Base-by-base conservation (phyloP, 2,329 filamentous ascomycete genomes). In the Truncatella angustata region DNA sequence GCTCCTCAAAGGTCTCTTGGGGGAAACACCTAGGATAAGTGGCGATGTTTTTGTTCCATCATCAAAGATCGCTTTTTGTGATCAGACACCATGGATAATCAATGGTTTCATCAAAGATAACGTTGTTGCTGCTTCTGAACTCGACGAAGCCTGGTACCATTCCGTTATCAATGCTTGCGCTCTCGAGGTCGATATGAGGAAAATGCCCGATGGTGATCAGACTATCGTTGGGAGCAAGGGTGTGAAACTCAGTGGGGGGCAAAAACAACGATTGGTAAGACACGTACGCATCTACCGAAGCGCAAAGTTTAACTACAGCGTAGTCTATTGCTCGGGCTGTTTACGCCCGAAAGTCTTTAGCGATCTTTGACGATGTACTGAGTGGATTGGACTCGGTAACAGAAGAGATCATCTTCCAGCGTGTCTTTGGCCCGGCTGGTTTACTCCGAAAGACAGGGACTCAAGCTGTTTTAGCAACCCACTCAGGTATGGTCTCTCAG, bases 381-480 rank as follows among this genome's bases (percentile, higher is more conserved):
- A 55, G 52, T 23, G 57, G 56, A 4, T 52, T 59, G 3, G 58
- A 60, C 32, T 36, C 49, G 28, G 45, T 53, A 24, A 60, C 58
- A 18, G 53, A 57, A 42, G 42, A 46, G 9, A 18, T 37, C 10
- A 50, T 58, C 3, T 55, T 55, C 46, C 37, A 30, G 4, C 26
- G 30, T 9, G 53, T 50, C 53, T 53, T 54, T 60, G 45, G 35
- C 9, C 46, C 5, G 11, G 53, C 50, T 44, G 58, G 21, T 16
- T 47, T 35, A 20, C 46, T 49, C 24, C 50, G 26, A 35, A 48
- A 26, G n/a, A 55, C 52, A 16, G 56, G 60, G 4, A 60, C 59
- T 2, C 64, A 61, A 4, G 56, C 63, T 12, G 46, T 69, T 16
- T 40, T 69, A 3, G 64, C 59, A 6, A 70, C 66, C 1, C 61